These are phyloP conservation scores for Rhizophagus clarus DNA, from an alignment of 192 early-diverging fungal genomes.

Conservation along the genomic window DNA sequence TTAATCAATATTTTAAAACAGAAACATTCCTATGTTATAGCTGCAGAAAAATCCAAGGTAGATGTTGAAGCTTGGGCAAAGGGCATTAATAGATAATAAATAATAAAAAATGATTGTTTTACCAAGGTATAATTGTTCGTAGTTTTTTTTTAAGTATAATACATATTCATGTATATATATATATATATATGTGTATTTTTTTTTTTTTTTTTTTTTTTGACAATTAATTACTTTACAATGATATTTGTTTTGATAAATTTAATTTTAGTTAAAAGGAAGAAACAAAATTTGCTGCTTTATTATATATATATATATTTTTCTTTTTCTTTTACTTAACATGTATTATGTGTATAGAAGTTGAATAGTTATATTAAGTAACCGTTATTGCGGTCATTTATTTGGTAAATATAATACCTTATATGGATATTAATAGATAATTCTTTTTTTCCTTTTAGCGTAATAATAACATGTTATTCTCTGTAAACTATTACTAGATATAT, in stretches of 20 bases:
- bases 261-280: not conserved
- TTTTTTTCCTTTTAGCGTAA: not conserved
- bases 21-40: constrained; percentile 55
- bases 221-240: too few species aligned
- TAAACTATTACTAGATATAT: not conserved
- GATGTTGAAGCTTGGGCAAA: constrained; percentile 34
- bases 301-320: not conserved
- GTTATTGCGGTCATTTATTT: not conserved
- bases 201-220: too few species aligned
- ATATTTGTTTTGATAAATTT: not conserved
- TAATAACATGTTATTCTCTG: not conserved
- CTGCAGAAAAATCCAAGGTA: constrained; percentile 8
- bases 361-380: not conserved
- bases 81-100: constrained; percentile 20
- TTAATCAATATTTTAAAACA: constrained; percentile 30
- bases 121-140: not conserved
- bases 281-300: not conserved
- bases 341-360: not conserved
- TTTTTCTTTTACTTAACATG: not conserved
- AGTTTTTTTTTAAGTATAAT: not conserved
- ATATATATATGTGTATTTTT: too few species aligned
- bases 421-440: not conserved
- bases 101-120: not conserved
- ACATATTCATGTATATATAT: not conserved
- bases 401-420: not conserved